Conservation (phyloP, 2,329 filamentous ascomycete species). For the Penicillium sumatraense region DNA sequence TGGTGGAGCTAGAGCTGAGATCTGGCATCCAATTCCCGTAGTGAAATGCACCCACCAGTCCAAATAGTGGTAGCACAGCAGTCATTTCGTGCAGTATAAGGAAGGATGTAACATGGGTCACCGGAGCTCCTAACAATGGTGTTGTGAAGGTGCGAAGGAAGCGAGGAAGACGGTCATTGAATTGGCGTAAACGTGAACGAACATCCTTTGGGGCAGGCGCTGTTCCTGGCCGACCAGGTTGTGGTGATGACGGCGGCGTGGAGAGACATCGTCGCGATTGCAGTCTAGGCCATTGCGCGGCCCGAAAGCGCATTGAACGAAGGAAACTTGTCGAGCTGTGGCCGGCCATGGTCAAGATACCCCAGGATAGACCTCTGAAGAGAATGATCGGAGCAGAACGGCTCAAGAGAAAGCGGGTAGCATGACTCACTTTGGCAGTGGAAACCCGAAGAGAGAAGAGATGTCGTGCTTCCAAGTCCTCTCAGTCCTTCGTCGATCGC, state of each 20-base stretch:
- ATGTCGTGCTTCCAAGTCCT: not conserved
- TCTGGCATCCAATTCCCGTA: conserved; percentile 75
- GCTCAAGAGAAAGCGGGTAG: conserved; percentile 4
- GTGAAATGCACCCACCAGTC: conserved; percentile 77
- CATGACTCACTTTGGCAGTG: conserved; percentile 14
- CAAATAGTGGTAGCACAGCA: conserved; percentile 77
- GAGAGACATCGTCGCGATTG: conserved; percentile 26
- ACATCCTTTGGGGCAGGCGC: conserved; percentile 26
- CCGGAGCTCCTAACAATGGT: conserved; percentile 73
- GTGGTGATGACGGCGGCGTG: conserved; percentile 21
- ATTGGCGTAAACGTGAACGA: conserved; percentile 37
- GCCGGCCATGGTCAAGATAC: conserved; percentile 15
- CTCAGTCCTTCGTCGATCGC: not conserved
- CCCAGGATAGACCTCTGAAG: not conserved
- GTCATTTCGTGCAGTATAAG: conserved; percentile 91
- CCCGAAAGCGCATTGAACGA: conserved; percentile 22
- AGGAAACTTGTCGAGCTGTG: conserved; percentile 11
- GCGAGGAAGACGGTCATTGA: conserved; percentile 61
- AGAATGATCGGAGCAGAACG: conserved; percentile 1
- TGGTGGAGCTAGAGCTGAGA: conserved; percentile 34
- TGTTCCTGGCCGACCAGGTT: conserved; percentile 18
- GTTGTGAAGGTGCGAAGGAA: conserved; percentile 72
- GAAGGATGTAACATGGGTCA: conserved; percentile 84
- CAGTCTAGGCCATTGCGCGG: conserved; percentile 6
- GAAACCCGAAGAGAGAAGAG: not conserved